phyloP scores from a whole-genome alignment of 148 eudicot species.

The Vaccinium corymbosum region DNA sequence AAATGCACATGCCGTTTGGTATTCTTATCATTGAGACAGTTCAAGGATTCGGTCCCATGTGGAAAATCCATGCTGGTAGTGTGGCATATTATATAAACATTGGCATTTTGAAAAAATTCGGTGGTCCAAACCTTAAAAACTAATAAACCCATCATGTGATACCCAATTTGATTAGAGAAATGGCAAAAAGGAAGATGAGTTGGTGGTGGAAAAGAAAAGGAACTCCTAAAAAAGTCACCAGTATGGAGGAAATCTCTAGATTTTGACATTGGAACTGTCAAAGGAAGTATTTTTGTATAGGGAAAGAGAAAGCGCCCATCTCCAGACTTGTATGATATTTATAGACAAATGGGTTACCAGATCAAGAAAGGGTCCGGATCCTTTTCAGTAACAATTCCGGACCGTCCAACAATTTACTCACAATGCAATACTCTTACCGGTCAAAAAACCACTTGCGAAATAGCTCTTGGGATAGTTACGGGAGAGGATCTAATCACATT shows the following conservation, averaged over 20 bases:
- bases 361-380: slow-evolving; percentile 11
- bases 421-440: background rate
- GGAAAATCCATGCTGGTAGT: background rate
- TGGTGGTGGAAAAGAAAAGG: background rate
- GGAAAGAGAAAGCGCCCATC: slow-evolving; percentile 18
- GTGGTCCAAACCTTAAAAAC: background rate
- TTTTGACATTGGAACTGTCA: slow-evolving; percentile 3
- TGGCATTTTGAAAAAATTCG: background rate
- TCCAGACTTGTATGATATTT: slow-evolving; percentile 12
- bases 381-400: background rate
- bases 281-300: slow-evolving; percentile 7
- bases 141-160: slow-evolving; percentile 5
- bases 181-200: background rate
- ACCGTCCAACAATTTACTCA: background rate
- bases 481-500: too few species aligned
- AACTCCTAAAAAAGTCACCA: background rate
- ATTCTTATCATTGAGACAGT: background rate
- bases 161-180: background rate
- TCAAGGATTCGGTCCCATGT: background rate
- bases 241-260: slow-evolving; percentile 4
- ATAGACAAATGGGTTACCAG: background rate
- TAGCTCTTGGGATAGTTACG: too few species aligned
- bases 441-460: too few species aligned
- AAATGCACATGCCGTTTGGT: slow-evolving; percentile 3
- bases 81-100: background rate